Base-by-base conservation (phyloP, 1,139 yeast species). In the Pichia sp. region DNA sequence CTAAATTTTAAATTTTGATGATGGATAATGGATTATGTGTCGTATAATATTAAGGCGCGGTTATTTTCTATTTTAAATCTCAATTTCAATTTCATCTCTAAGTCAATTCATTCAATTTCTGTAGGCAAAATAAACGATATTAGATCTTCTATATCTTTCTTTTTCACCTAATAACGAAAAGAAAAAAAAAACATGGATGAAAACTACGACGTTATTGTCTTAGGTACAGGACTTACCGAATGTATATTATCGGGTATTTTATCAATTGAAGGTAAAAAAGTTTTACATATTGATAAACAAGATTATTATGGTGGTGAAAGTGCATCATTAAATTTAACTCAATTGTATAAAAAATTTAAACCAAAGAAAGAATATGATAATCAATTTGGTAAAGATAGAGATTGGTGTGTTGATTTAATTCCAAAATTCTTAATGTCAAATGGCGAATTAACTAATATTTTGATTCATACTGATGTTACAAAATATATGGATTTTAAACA, bases 401-500 rank as follows among this genome's bases (percentile, higher is more conserved):
- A 93, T 70, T 93, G 99, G 98, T 90, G 95, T 70, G 91, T 93
- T 53, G 99, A 93, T 67, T 77, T 93, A 73, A 90, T 93, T 64
- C 99, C 99, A 49, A 93, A 93, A 73, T 93, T 93, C 63, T 76
- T 95, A 63, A 95, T 93, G 99, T 95, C 98, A 53, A 89, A 90
- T 65, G 99, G 99, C 43, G 99, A 93, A 68, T 79, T 93, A 72
- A 91, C 98, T 62, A 91, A 91, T 70, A 95, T 93, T 62, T 79
- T 93, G 65, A 93, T 87, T 41, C 96, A 91, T 69, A 93, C 99
- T 29, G 93, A 91, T 63, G 99, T 93, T 50, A 91, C 98, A 29
- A 80, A 96, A 60, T 93, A 91, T 70, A 85, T 95, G 65, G 98
- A 93, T 68, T 95, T 95, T 73, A 91, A 93, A 72, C 98, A 90